phyloP scores from a whole-genome alignment of 345 rosid species.

The Combretum micranthum region DNA sequence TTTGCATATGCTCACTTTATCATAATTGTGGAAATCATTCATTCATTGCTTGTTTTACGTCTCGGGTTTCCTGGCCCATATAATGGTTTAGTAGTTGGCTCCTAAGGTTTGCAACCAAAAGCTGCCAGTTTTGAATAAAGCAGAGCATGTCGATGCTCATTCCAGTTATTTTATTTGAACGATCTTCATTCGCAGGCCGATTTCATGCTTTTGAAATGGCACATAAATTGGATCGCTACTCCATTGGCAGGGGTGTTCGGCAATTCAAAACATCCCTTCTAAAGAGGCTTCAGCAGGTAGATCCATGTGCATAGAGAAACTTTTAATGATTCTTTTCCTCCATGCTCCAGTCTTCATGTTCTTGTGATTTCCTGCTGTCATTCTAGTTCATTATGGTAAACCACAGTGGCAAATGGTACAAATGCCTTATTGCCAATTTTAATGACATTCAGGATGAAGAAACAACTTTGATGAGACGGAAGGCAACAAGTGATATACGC shows the following conservation, averaged over 20 bases:
- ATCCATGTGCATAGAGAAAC: background rate
- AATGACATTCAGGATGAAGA: conserved; percentile 55
- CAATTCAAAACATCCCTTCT: conserved; percentile 93
- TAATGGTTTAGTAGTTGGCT: too few species aligned
- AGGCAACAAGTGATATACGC: conserved; percentile 52
- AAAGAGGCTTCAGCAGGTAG: conserved; percentile 72
- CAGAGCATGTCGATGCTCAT: too few species aligned
- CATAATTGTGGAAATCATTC: too few species aligned
- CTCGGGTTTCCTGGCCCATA: too few species aligned
- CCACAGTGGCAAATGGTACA: background rate
- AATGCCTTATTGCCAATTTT: conserved; percentile 3
- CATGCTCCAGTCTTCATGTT: background rate
- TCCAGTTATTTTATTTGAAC: too few species aligned
- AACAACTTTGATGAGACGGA: conserved; percentile 34
- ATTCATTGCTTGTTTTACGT: too few species aligned
- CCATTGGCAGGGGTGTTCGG: conserved; percentile 75
- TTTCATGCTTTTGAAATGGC: conserved; percentile 80
- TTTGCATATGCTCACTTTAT: too few species aligned
- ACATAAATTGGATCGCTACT: conserved; percentile 63
- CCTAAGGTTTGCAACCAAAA: too few species aligned
- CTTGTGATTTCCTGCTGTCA: background rate
- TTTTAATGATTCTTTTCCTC: background rate
- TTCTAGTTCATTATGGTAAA: conserved; percentile 1
- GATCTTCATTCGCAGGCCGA: conserved; percentile 48
- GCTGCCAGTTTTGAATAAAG: too few species aligned